Conservation (phyloP, 1,284 basidiomycete species). For the Fomitopsis schrenkii region DNA sequence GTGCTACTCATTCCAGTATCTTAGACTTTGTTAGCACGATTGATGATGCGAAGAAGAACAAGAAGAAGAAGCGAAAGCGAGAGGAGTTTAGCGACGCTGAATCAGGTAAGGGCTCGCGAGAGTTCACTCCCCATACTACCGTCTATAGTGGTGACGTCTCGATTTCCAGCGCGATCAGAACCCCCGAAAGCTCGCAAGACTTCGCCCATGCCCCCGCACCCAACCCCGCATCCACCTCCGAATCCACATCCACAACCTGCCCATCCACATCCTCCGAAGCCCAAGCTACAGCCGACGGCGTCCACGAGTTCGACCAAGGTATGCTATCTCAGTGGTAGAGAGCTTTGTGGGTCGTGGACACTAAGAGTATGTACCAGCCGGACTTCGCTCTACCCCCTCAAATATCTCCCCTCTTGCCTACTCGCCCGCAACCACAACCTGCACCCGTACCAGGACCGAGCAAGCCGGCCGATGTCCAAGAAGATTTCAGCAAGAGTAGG, state of each 20-base stretch:
- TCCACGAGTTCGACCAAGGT: slow-evolving; percentile 51
- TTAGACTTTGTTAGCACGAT: slow-evolving; percentile 21
- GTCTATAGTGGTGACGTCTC: neutral
- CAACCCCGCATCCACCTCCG: slow-evolving; percentile 26
- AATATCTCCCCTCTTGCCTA: slow-evolving; percentile 46
- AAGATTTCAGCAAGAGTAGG: slow-evolving; percentile 85
- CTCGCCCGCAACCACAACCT: slow-evolving; percentile 62
- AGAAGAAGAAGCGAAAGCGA: slow-evolving; percentile 85
- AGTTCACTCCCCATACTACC: neutral
- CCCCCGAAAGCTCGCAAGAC: slow-evolving; percentile 50
- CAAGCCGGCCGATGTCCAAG: slow-evolving; percentile 74
- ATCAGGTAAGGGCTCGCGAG: slow-evolving; percentile 35
- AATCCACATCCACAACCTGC: slow-evolving; percentile 31
- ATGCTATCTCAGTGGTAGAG: slow-evolving; percentile 12
- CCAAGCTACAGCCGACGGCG: slow-evolving; percentile 44
- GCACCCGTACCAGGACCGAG: slow-evolving; percentile 76
- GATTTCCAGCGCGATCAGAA: slow-evolving; percentile 28
- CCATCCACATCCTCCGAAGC: slow-evolving; percentile 41
- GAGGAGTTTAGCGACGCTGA: slow-evolving; percentile 75
- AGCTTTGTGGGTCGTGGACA: neutral
- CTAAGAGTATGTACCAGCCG: slow-evolving; percentile 25
- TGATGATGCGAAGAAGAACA: slow-evolving; percentile 55
- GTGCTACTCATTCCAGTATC: slow-evolving; percentile 3
- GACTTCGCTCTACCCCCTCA: slow-evolving; percentile 56
- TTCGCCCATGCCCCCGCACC: slow-evolving; percentile 40